Conservation (phyloP, 2,329 filamentous ascomycete genomes). For the Tolypocladium sp. region DNA sequence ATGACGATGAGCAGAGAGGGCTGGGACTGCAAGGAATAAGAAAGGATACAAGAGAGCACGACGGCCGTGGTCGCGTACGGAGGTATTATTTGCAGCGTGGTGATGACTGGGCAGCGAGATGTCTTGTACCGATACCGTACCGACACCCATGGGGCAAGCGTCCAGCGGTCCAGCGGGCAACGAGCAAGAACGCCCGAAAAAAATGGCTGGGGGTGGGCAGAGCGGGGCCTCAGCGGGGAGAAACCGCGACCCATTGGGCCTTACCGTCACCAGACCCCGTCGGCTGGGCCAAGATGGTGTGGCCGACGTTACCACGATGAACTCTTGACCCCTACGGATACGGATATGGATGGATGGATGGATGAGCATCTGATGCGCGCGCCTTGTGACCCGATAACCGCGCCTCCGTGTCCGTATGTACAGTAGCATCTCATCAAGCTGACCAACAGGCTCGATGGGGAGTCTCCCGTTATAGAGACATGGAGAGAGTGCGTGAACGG, state of each 20-base stretch:
- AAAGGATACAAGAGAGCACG: neutral
- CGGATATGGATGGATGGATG: neutral
- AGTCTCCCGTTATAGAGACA: neutral
- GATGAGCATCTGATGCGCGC: neutral
- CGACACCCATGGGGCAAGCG: too few relatives aligned
- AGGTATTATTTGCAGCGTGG: neutral
- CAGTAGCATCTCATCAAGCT: neutral
- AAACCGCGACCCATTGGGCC: neutral
- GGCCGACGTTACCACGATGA: neutral
- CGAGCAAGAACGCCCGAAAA: neutral
- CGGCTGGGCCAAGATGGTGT: neutral
- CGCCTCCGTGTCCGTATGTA: neutral
- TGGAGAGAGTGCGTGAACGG: neutral
- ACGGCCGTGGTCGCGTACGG: neutral
- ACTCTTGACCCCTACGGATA: neutral
- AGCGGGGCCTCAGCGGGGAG: neutral
- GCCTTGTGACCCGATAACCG: neutral
- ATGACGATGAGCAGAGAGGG: neutral
- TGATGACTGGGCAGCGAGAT: neutral
- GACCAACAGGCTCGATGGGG: neutral
- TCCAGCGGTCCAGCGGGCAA: neutral
- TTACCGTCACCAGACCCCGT: slow-evolving; percentile 2
- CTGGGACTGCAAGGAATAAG: neutral
- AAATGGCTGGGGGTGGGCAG: slow-evolving; percentile 4
- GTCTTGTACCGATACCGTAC: neutral